phyloP scores from a whole-genome alignment of 192 early-diverging fungal genomes.

The Umbelopsis sp. region DNA sequence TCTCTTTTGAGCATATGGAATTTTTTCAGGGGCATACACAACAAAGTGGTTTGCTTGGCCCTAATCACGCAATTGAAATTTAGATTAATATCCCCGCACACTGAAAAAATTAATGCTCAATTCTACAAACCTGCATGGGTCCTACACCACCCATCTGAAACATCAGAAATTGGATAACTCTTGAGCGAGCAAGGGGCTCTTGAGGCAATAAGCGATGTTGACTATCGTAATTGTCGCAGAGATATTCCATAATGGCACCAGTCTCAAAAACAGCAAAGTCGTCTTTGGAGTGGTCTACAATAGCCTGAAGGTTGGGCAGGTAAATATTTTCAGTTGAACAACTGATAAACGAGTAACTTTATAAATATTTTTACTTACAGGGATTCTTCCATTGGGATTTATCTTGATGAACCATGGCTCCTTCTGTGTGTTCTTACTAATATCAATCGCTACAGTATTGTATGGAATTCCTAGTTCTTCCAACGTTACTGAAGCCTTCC shows the following conservation, averaged over 20 bases:
- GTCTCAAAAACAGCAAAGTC: constrained; percentile 60
- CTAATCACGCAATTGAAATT: no score
- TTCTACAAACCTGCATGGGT: constrained; percentile 45
- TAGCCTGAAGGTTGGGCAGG: constrained; percentile 37
- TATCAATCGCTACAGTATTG: constrained; percentile 36
- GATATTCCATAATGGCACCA: constrained; percentile 60
- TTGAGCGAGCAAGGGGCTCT: constrained; percentile 43
- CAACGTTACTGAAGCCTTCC: constrained; percentile 48
- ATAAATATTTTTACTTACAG: not conserved
- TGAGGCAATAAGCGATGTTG: constrained; percentile 44
- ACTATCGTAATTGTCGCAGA: constrained; percentile 55
- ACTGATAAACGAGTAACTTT: not conserved
- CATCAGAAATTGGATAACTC: constrained; percentile 58
- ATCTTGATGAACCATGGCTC: constrained; percentile 51
- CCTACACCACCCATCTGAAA: constrained; percentile 48
- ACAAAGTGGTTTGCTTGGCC: constrained; percentile 56
- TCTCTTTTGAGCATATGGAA: constrained; percentile 53
- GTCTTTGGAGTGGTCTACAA: constrained; percentile 50
- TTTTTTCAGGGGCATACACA: constrained; percentile 48
- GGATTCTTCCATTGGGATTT: constrained; percentile 54
- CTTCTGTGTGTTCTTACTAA: constrained; percentile 50
- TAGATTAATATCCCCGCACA: no score
- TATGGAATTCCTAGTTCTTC: constrained; percentile 55
- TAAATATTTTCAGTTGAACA: not conserved
- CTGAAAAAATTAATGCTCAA: no score